Base-by-base conservation (phyloP, 2,329 filamentous ascomycete species). In the Apiospora koreana region DNA sequence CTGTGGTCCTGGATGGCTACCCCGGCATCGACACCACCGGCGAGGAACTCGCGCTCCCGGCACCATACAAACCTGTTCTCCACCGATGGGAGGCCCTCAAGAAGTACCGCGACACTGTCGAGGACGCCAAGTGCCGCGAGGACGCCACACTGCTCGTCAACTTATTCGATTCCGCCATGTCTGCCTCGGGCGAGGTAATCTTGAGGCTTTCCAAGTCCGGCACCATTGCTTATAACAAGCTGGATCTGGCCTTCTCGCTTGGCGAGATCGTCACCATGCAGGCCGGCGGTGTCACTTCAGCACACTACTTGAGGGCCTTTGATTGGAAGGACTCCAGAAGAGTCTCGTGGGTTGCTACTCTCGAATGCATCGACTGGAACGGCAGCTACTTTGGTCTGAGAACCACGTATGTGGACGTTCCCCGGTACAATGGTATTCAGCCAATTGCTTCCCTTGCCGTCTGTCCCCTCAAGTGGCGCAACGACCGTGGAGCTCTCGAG, bases 301-400 rank as follows among this genome's bases (percentile, higher is more conserved):
- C 50, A 12, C 28, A 58, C 18, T 58, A 58, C 50, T 25, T 58
- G 50, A 31, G 18, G 3, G 7, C 3, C 16, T 58, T 58, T 18
- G 1, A 21, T 3, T 7, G 3, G 2, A n/a, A n/a, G n/a, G 18
- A 1, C 3, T 8, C 35, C 35, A 35, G 8, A 1, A 28, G 3
- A 9, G 16, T 6, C 28, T 3, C 1, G 1, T 58, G 50, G 50
- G 9, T 21, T n/a, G 50, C 50, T 12, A 2, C 1, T 2, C 7
- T 58, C 28, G 50, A 58, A 35, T 35, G 50, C 28, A 58, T 58
- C 50, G 50, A 58, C 18, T 58, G 50, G 50, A 58, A 58, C 50
- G 50, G 50, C 1, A 35, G 28, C 16, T n/a, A n/a, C 28, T 58
- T 58, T n/a, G 50, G 50, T 21, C n/a, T 35, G 28, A 5, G 50